Evolutionary conservation across 495 filamentous ascomycete genomes (phyloP).

Genomic region (Neurospora sp.): DNA sequence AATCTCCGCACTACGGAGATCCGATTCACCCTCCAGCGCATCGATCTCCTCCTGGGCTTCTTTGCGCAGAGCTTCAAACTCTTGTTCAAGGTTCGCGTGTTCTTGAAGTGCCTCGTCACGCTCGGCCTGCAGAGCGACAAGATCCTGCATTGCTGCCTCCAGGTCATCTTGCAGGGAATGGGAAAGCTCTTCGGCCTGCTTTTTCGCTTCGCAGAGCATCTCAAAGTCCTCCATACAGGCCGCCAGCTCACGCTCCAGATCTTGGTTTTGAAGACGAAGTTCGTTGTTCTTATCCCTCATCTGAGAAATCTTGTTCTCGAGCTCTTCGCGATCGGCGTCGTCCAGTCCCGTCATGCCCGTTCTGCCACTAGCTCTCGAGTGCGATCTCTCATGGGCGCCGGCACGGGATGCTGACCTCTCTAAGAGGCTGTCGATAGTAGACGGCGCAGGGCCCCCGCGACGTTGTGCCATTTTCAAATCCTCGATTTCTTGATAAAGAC

Average conservation of each 20-base stretch:
- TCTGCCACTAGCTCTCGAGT: conserved; percentile 60
- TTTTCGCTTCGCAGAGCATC: conserved; percentile 45
- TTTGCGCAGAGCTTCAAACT: conserved; percentile 66
- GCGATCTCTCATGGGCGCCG: conserved; percentile 51
- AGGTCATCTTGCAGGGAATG: conserved; percentile 64
- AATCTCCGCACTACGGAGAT: conserved; percentile 62
- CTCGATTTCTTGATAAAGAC: conserved; percentile 93
- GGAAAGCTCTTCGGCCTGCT: conserved; percentile 48
- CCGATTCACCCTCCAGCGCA: conserved; percentile 66
- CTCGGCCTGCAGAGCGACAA: conserved; percentile 73
- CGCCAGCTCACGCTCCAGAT: conserved; percentile 66
- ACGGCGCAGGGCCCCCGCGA: conserved; percentile 44
- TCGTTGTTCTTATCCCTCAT: conserved; percentile 78
- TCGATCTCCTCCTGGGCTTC: conserved; percentile 81
- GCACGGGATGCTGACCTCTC: conserved; percentile 86
- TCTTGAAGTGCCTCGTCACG: conserved; percentile 74
- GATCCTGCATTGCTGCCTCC: conserved; percentile 64
- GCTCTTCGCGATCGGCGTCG: conserved; percentile 74
- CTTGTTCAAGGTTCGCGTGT: conserved; percentile 67
- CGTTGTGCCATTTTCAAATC: conserved; percentile 82
- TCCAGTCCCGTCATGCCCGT: conserved; percentile 53
- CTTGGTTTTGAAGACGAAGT: conserved; percentile 74
- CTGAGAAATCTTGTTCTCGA: conserved; percentile 71
- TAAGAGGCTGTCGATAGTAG: conserved; percentile 82
- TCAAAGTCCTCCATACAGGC: conserved; percentile 57